Base-by-base conservation (phyloP, 306 rosid genomes). In the Dryas drummondii region DNA sequence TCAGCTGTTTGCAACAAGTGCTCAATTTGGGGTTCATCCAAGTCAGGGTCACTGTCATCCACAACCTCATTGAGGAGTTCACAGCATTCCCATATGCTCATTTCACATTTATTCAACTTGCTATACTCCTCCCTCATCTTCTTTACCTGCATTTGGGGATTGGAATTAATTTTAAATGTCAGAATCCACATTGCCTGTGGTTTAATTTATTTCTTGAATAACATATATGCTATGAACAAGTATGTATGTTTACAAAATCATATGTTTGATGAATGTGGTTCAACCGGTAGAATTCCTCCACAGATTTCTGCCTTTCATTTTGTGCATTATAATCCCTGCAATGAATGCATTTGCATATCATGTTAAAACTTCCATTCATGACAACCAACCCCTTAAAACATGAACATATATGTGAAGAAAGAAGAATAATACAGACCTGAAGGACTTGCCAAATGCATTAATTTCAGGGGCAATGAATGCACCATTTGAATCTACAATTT, bases 61-160 rank as follows among this genome's bases (percentile, higher is more conserved):
- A 86, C 86, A 10, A 85, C 88, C 22, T 87, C 86, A 66, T 89
- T 87, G 0, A 89, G 80, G 14, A 87, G 85, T 46, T 81, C 94
- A 69, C 91, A 89, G 5, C 94, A 89, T 82, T 87, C 94, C 89
- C 94, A 89, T 22, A 89, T 85, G 53, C 89, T 84, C 94, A 89
- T 89, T 77, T 89, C 88, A 0, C 64, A 74, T 54, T 66, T 76
- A 32, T 87, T 49, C 85, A 89, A 42, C 81, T 83, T 87, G 52
- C 75, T 76, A 57, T 89, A 89, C 78, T 79, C 78, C 64, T 72
- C 79, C 63, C 91, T 85, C 89, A 79, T 89, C 55, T 17, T 85
- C 85, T 77, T 71, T 46, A 32, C 37, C 37, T 32, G 37, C 37
- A 32, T 32, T 32, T 32, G 37, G 37, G 37, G 37, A 32, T 32